Conservation (phyloP, 2,329 filamentous ascomycete genomes). For the Colletotrichum orchidophilum region DNA sequence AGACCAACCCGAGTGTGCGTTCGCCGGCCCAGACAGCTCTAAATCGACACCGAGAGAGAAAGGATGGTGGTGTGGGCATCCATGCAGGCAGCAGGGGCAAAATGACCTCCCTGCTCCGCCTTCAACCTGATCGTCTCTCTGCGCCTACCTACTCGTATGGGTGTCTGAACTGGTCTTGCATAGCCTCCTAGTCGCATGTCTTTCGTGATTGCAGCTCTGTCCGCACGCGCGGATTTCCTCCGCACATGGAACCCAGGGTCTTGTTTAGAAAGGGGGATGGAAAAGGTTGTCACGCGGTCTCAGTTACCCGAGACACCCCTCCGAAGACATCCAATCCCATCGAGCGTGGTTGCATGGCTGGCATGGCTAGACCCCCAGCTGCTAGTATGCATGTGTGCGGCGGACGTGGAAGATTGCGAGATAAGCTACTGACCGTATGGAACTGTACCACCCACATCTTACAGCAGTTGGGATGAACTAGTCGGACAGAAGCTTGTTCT, state of each 20-base stretch:
- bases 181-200: not conserved
- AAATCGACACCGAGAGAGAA: constrained; percentile 11
- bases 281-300: constrained; percentile 17
- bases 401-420: constrained; percentile 4
- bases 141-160: not conserved
- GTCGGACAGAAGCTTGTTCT: not conserved
- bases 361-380: not conserved
- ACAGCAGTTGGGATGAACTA: not conserved
- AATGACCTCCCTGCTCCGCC: constrained; percentile 3
- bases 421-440: constrained; percentile 5
- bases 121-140: not conserved
- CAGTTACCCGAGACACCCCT: constrained; percentile 20
- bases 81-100: constrained; percentile 18
- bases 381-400: constrained; percentile 14
- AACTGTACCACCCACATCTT: not conserved
- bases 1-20: not conserved
- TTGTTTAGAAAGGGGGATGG: not conserved
- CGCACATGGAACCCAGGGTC: not conserved
- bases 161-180: not conserved
- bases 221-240: not conserved
- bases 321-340: constrained; percentile 13
- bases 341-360: not conserved
- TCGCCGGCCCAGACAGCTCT: not conserved
- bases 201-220: not conserved
- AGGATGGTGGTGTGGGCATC: constrained; percentile 13